Evolutionary conservation across 306 rosid genomes (phyloP).

Genomic region (Sindora glabra): DNA sequence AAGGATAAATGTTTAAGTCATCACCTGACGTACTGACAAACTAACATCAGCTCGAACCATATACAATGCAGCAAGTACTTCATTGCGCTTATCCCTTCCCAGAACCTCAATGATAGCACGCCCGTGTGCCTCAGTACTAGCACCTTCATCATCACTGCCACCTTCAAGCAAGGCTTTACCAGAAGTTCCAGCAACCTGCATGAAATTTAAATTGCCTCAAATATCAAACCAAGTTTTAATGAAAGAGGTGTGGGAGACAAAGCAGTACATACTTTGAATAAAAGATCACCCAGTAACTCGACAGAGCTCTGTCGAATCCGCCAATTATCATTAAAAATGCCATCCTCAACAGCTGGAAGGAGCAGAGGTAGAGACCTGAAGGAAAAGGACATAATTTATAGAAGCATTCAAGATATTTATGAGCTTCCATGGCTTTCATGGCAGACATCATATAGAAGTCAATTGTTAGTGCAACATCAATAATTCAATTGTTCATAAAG

Average conservation of each 20-base stretch:
- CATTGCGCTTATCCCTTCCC: slow-evolving; percentile 85
- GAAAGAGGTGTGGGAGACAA: background rate
- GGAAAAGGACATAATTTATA: background rate
- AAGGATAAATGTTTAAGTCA: background rate
- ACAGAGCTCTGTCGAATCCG: slow-evolving; percentile 97
- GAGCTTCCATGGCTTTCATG: background rate
- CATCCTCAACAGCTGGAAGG: slow-evolving; percentile 97
- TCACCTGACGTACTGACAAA: slow-evolving; percentile 98
- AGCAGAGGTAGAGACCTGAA: slow-evolving; percentile 87
- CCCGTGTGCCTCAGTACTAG: slow-evolving; percentile 98
- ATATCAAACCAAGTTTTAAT: background rate
- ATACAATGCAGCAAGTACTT: slow-evolving; percentile 88
- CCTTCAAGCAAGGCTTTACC: slow-evolving; percentile 99
- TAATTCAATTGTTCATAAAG: background rate
- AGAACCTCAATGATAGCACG: slow-evolving; percentile 95
- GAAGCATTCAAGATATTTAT: background rate
- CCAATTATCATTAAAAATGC: slow-evolving; percentile 93
- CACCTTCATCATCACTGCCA: slow-evolving; percentile 99
- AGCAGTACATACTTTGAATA: slow-evolving; percentile 65
- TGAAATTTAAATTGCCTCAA: slow-evolving; percentile 6
- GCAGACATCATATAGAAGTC: background rate
- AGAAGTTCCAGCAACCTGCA: slow-evolving; percentile 97
- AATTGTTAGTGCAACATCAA: background rate
- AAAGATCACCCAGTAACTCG: slow-evolving; percentile 89
- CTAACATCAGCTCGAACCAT: slow-evolving; percentile 97